Evolutionary conservation across 2,329 filamentous ascomycete species (phyloP).

Genomic region (Penicillium sp.): DNA sequence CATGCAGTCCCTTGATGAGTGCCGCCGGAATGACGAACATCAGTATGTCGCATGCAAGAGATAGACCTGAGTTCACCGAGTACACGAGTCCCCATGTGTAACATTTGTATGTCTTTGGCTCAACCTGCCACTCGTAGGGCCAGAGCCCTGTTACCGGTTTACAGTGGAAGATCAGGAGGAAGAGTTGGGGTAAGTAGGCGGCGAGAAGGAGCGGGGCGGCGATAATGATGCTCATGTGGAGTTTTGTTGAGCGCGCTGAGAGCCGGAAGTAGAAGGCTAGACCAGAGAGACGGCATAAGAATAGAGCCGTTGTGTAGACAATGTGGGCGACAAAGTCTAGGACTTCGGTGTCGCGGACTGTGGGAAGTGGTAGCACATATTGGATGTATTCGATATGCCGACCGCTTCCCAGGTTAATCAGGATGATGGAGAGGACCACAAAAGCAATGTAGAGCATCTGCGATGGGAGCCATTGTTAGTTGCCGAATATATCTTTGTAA

Average conservation of each 20-base stretch:
- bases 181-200: slow-evolving; percentile 43
- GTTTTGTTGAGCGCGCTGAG: slow-evolving; percentile 27
- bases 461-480: background rate
- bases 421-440: slow-evolving; percentile 35
- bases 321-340: slow-evolving; percentile 47
- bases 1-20: slow-evolving; percentile 42
- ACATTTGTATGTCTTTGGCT: slow-evolving; percentile 37
- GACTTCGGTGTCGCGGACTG: slow-evolving; percentile 39
- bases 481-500: background rate
- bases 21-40: slow-evolving; percentile 46
- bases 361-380: slow-evolving; percentile 40
- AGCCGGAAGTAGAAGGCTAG: slow-evolving; percentile 47
- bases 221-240: slow-evolving; percentile 18
- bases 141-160: slow-evolving; percentile 44
- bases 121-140: slow-evolving; percentile 45
- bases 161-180: slow-evolving; percentile 47
- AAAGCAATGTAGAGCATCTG: slow-evolving; percentile 37
- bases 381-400: slow-evolving; percentile 30
- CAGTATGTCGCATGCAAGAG: slow-evolving; percentile 44
- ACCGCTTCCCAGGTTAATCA: slow-evolving; percentile 45
- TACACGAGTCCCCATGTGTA: slow-evolving; percentile 47
- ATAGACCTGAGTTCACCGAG: slow-evolving; percentile 44
- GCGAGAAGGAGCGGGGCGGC: slow-evolving; percentile 32
- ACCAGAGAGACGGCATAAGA: slow-evolving; percentile 46
- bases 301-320: slow-evolving; percentile 44